A percentile compares a stretch with the other conserved stretches of the same genome.
Conservation (phyloP, 345 rosid species). For the Eucalyptus cloeziana region DNA sequence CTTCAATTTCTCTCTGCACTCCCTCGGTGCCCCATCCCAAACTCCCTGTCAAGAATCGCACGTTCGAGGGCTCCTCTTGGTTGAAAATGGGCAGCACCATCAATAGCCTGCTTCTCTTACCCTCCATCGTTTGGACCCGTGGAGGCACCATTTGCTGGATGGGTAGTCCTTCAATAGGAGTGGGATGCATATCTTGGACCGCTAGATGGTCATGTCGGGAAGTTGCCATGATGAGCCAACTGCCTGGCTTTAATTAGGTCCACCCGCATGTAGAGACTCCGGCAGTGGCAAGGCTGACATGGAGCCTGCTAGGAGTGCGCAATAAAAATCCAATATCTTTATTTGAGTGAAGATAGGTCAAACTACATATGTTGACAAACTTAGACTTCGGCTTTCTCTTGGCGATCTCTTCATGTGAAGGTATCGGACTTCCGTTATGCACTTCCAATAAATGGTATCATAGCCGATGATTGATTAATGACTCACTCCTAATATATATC, state of each 20-base stretch:
- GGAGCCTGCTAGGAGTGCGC: not conserved
- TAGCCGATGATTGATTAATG: too few relatives aligned
- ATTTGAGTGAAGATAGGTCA: too few relatives aligned
- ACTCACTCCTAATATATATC: too few relatives aligned
- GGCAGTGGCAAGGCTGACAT: not conserved
- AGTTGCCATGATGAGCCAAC: not conserved
- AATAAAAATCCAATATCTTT: too few relatives aligned
- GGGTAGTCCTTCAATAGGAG: not conserved
- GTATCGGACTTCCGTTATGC: rapidly evolving
- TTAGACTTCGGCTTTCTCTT: too few relatives aligned
- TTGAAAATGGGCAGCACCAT: not conserved
- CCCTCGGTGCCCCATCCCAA: not conserved
- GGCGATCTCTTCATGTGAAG: too few relatives aligned
- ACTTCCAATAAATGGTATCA: too few relatives aligned
- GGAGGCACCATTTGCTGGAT: not conserved
- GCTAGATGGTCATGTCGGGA: not conserved
- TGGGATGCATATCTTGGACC: not conserved
- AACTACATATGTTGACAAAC: too few relatives aligned
- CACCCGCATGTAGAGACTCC: not conserved
- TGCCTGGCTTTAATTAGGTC: not conserved
- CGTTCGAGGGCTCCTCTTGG: not conserved
- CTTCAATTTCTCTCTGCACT: not conserved
- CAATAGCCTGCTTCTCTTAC: not conserved
- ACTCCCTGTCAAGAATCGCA: not conserved
- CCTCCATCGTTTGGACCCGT: not conserved